Evolutionary conservation across 331 rosid species (phyloP).

Genomic region (Acacia concinna): DNA sequence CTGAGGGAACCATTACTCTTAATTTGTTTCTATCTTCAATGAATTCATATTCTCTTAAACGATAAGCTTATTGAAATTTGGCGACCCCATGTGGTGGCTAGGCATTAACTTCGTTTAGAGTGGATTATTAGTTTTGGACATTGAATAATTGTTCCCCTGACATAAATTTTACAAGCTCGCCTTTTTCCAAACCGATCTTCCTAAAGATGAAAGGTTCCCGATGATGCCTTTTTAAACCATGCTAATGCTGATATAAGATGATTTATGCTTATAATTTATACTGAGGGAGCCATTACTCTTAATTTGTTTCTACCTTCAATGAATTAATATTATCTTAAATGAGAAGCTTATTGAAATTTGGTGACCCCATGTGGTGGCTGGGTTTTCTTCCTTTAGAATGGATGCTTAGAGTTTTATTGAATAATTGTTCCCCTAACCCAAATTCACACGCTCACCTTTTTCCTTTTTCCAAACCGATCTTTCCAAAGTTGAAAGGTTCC

Average conservation of each 20-base stretch:
- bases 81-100: background rate
- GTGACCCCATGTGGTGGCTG: no score
- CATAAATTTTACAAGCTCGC: no score
- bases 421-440: background rate
- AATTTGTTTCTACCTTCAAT: background rate
- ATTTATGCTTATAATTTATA: constrained; percentile 14
- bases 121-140: background rate
- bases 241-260: constrained; percentile 50
- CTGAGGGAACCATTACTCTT: constrained; percentile 60
- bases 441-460: background rate
- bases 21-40: background rate
- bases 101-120: background rate
- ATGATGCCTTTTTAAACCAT: constrained; percentile 42
- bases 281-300: constrained; percentile 60
- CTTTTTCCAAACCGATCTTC: background rate
- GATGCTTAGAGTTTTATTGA: background rate
- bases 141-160: background rate
- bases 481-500: constrained; percentile 25
- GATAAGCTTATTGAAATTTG: background rate
- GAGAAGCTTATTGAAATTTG: no score
- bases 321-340: no score
- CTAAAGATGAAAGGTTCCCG: constrained; percentile 28
- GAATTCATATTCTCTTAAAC: background rate
- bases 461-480: background rate
- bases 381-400: no score